Conservation (phyloP, 306 rosid genomes). For the Albizia julibrissin region DNA sequence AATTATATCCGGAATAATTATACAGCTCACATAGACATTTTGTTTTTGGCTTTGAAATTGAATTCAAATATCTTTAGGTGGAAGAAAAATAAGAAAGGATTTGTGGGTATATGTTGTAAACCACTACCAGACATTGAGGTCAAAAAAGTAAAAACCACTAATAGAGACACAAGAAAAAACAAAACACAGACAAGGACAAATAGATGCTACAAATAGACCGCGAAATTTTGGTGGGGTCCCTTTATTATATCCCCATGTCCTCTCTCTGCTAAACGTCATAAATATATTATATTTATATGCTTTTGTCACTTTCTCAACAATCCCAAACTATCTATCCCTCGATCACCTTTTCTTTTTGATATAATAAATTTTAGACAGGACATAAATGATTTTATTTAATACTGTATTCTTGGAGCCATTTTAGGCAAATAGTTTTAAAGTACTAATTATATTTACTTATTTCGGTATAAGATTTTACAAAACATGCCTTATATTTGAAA, state of each 20-base stretch:
- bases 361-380: too few relatives aligned
- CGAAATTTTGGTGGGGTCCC: neutral
- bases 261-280: neutral
- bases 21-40: neutral
- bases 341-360: too few relatives aligned
- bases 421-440: too few relatives aligned
- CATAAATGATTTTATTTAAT: too few relatives aligned
- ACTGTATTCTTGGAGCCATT: too few relatives aligned
- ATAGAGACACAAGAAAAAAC: neutral
- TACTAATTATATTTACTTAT: too few relatives aligned
- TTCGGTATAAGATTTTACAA: too few relatives aligned
- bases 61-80: neutral
- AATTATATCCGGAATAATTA: neutral
- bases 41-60: neutral
- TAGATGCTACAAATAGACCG: neutral
- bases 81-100: neutral
- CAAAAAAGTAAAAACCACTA: too few relatives aligned
- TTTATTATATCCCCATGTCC: neutral
- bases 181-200: neutral
- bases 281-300: neutral
- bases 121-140: too few relatives aligned
- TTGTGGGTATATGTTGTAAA: neutral
- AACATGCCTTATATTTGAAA: too few relatives aligned
- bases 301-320: neutral
- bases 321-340: neutral